Base-by-base conservation (phyloP, 169 alveolate genomes). In the Babesia bovis region DNA sequence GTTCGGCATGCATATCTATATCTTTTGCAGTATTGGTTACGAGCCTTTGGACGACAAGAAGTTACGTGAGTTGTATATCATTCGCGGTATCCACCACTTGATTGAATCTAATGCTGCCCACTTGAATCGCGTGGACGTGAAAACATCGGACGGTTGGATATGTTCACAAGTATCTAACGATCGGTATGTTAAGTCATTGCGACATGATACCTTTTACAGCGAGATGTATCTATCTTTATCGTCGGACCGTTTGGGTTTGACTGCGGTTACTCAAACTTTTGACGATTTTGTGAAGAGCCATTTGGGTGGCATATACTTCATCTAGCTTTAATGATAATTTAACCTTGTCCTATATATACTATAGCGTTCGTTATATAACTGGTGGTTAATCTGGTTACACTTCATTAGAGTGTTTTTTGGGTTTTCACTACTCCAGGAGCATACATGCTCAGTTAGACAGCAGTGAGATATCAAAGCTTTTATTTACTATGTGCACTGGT, bases 231-330 rank as follows among this genome's bases (percentile, higher is more conserved):
- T 35, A 57, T 21, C 28, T n/a, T 33, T 63, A 4, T 36, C 40
- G 6, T 13, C 44, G 1, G 50, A 49, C 30, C 10, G 61, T 6
- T 9, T 63, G 58, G 38, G 61, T 3, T 41, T 63, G 4, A 63
- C 40, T 15, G 73, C 42, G 0, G 60, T 49, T 28, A 2, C 28
- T 5, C 6, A 32, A 33, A 47, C 73, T 19, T 78, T 78, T 47
- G 55, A 78, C 30, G 70, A 78, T 0, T 78, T 78, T 45, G 51
- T 58, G 50, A 68, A 70, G 57, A 66, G 60, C 3, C 58, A 68
- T 38, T 33, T 78, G 19, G 66, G 63, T 13, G 87, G 82, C 51
- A 70, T 78, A 41, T 78, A 78, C 45, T 78, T 78, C 60, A 78
- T 78, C 21, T 78, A 68, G 42, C n/a, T n/a, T n/a, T n/a, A n/a